Percentiles rank a stretch among this genome's conserved stretches.
Evolutionary conservation across 2,329 filamentous ascomycete species (phyloP).

Genomic region (Fusarium transvaalense): DNA sequence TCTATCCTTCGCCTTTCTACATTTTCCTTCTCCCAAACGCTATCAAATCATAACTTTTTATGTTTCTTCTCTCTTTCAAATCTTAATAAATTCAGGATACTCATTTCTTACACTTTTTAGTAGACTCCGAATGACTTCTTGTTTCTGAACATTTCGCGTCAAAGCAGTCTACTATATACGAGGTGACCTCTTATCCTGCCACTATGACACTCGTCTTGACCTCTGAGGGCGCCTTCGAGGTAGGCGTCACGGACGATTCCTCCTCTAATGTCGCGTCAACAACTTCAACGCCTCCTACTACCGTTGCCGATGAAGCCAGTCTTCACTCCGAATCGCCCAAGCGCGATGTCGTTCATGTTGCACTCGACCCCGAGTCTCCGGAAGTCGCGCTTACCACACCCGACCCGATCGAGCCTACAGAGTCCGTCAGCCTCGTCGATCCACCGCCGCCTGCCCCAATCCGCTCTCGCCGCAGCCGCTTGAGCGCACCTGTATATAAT

Average conservation of each 20-base stretch:
- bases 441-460: conserved; percentile 47
- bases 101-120: background rate
- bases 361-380: conserved; percentile 49
- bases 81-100: conserved; percentile 1
- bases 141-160: conserved; percentile 40
- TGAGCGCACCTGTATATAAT: conserved; percentile 75
- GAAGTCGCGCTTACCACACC: conserved; percentile 29
- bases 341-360: conserved; percentile 54
- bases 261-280: conserved; percentile 67
- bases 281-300: conserved; percentile 75
- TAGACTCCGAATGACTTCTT: conserved; percentile 21
- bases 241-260: conserved; percentile 51
- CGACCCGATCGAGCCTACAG: conserved; percentile 27
- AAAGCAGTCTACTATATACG: conserved; percentile 19
- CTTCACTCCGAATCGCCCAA: conserved; percentile 62
- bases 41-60: conserved; percentile 10
- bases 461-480: conserved; percentile 65
- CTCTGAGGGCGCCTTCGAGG: conserved; percentile 52
- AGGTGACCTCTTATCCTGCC: conserved; percentile 25
- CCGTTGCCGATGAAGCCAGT: conserved; percentile 72
- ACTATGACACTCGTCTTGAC: conserved; percentile 52
- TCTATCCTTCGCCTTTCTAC: conserved; percentile 8
- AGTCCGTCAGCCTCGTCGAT: conserved; percentile 20
- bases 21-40: conserved; percentile 11
- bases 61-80: background rate